Conservation (phyloP, 2,329 filamentous ascomycete species). For the Microsporum audouinii region DNA sequence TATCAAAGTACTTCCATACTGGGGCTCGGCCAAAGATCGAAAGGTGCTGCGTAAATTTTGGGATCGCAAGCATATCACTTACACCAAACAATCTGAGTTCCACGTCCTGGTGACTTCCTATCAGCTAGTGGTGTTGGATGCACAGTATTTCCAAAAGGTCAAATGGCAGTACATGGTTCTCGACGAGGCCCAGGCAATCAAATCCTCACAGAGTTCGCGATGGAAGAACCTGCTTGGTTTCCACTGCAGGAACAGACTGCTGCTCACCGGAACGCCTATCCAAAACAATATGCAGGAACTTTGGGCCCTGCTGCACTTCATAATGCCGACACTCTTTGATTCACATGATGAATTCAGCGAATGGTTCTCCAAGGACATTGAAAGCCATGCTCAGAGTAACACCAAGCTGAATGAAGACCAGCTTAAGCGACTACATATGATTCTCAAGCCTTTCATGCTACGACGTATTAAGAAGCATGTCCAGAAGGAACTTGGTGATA, state of each 20-base stretch:
- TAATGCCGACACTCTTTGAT: conserved; percentile 94
- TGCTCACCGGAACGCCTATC: conserved; percentile 87
- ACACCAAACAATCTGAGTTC: conserved; percentile 84
- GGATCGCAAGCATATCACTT: conserved; percentile 95
- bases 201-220: conserved; percentile 86
- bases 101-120: conserved; percentile 96
- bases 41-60: conserved; percentile 97
- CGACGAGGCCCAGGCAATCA: conserved; percentile 91
- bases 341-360: conserved; percentile 44
- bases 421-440: conserved; percentile 94
- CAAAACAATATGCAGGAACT: conserved; percentile 92
- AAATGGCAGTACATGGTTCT: conserved; percentile 72
- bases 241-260: conserved; percentile 96
- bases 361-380: conserved; percentile 55
- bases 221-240: conserved; percentile 78
- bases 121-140: conserved; percentile 90
- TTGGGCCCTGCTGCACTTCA: conserved; percentile 83
- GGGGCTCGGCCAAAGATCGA: conserved; percentile 86
- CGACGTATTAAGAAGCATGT: conserved; percentile 99
- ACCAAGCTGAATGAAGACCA: conserved; percentile 99
- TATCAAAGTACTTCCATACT: conserved; percentile 93
- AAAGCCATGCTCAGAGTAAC: conserved; percentile 96
- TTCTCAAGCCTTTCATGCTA: conserved; percentile 98
- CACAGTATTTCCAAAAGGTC: conserved; percentile 52
- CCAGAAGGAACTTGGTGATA: conserved; percentile 96